Percentiles rank a stretch among this genome's conserved stretches.
Conservation (phyloP, 2,329 filamentous ascomycete genomes). For the Chalaropsis ovoidea region DNA sequence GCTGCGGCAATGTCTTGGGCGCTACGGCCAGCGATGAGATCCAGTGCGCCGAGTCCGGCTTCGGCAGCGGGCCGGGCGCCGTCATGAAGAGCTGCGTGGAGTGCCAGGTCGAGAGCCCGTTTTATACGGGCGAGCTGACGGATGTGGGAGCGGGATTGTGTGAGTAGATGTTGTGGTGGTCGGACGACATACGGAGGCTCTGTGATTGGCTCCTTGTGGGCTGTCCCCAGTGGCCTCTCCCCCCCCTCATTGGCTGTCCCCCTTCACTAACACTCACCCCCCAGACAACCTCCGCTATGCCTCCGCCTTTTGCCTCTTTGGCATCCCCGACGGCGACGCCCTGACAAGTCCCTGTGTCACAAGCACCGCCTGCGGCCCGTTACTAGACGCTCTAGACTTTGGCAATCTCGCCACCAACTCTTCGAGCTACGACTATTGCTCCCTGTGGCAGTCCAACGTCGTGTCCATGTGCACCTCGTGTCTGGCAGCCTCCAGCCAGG, state of each 20-base stretch:
- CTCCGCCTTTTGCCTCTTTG: constrained; percentile 47
- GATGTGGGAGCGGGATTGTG: constrained; percentile 48
- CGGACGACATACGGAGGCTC: no score
- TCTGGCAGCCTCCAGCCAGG: constrained; percentile 33
- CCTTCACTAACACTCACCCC: background rate
- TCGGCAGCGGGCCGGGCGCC: constrained; percentile 36
- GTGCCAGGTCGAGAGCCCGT: constrained; percentile 45
- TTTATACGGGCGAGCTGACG: constrained; percentile 36
- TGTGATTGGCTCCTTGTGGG: no score
- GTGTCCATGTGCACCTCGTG: constrained; percentile 41
- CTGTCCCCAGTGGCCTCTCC: no score
- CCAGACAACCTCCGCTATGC: constrained; percentile 51
- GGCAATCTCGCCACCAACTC: constrained; percentile 40
- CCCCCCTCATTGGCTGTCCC: no score
- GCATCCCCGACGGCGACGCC: constrained; percentile 35
- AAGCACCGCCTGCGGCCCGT: constrained; percentile 45
- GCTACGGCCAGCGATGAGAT: constrained; percentile 40
- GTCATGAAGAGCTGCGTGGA: constrained; percentile 44
- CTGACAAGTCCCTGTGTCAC: constrained; percentile 43
- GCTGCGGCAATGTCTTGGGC: constrained; percentile 46
- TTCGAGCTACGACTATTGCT: constrained; percentile 46
- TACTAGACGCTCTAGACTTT: constrained; percentile 40
- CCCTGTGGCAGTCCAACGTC: constrained; percentile 37
- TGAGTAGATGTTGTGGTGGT: constrained; percentile 33
- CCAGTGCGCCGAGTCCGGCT: constrained; percentile 38